phyloP scores from a whole-genome alignment of 2,329 filamentous ascomycete genomes.

The Huntiella omanensis region DNA sequence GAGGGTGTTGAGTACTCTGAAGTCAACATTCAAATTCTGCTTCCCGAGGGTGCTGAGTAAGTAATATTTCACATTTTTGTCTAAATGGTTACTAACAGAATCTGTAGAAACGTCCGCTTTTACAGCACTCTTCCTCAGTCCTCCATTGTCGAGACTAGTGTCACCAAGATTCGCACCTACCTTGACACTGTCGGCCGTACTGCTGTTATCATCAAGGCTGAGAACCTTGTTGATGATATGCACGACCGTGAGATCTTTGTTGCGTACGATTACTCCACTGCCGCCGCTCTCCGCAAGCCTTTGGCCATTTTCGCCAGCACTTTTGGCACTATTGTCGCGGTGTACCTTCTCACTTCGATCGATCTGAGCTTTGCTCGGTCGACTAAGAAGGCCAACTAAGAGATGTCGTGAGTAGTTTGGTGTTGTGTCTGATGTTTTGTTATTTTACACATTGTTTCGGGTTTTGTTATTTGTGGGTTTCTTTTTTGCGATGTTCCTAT shows the following conservation, averaged over 20 bases:
- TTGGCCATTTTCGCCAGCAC: conserved; percentile 58
- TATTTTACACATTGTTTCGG: too few relatives aligned
- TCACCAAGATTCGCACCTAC: conserved; percentile 64
- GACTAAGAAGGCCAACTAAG: conserved; percentile 9
- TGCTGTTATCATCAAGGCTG: conserved; percentile 56
- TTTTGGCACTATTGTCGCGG: conserved; percentile 52
- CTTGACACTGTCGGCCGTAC: conserved; percentile 88
- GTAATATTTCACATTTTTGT: conserved; percentile 18
- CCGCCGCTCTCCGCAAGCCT: conserved; percentile 67
- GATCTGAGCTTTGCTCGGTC: conserved; percentile 50
- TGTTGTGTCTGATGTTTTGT: too few relatives aligned
- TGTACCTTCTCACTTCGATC: conserved; percentile 59
- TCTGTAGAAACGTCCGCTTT: conserved; percentile 57
- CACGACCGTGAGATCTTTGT: conserved; percentile 69
- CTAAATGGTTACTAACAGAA: neutral
- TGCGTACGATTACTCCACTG: conserved; percentile 66
- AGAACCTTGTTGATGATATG: conserved; percentile 80
- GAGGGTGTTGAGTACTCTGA: conserved; percentile 79
- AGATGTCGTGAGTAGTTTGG: too few relatives aligned
- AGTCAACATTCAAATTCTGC: conserved; percentile 60
- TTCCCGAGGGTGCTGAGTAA: conserved; percentile 80
- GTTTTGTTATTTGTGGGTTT: too few relatives aligned
- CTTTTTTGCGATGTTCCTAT: too few relatives aligned
- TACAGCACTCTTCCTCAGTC: conserved; percentile 50
- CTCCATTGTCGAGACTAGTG: conserved; percentile 36